phyloP scores from a whole-genome alignment of 192 early-diverging fungal genomes.

The Rhizoclosmatium globosum region DNA sequence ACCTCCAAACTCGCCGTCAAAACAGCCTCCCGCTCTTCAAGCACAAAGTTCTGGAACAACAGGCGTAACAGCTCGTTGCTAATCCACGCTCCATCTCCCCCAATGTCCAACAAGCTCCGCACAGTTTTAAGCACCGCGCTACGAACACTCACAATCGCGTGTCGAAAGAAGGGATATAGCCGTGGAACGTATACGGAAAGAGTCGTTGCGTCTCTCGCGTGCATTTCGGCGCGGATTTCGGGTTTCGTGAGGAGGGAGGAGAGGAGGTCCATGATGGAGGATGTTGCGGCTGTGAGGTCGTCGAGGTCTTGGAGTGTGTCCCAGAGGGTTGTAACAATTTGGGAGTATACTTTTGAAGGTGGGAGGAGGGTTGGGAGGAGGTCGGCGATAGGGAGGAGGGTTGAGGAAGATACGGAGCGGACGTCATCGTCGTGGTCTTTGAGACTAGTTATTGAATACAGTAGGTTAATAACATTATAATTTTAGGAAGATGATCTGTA shows the following conservation, averaged over 20 bases:
- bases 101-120: conserved; percentile 70
- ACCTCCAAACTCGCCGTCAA: conserved; percentile 65
- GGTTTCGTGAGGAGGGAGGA: conserved; percentile 76
- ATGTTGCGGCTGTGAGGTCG: conserved; percentile 92
- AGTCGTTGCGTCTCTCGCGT: conserved; percentile 48
- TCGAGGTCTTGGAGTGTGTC: conserved; percentile 89
- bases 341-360: conserved; percentile 69
- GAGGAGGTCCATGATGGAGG: conserved; percentile 91
- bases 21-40: conserved; percentile 81
- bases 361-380: conserved; percentile 75
- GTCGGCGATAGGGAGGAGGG: conserved; percentile 86
- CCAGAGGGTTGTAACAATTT: conserved; percentile 83
- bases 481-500: conserved; percentile 7
- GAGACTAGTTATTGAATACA: conserved; percentile 45
- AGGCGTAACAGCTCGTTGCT: conserved; percentile 70
- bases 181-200: conserved; percentile 80
- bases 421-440: conserved; percentile 94
- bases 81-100: conserved; percentile 53
- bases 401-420: conserved; percentile 88
- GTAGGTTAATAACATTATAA: neutral
- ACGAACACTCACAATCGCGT: conserved; percentile 87
- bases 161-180: conserved; percentile 94
- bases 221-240: conserved; percentile 47
- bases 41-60: conserved; percentile 90
- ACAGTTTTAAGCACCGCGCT: conserved; percentile 83